Percentiles rank a stretch among this genome's conserved stretches.
Evolutionary conservation across 2,329 filamentous ascomycete species (phyloP).

Genomic region (Fusarium pininemorale): DNA sequence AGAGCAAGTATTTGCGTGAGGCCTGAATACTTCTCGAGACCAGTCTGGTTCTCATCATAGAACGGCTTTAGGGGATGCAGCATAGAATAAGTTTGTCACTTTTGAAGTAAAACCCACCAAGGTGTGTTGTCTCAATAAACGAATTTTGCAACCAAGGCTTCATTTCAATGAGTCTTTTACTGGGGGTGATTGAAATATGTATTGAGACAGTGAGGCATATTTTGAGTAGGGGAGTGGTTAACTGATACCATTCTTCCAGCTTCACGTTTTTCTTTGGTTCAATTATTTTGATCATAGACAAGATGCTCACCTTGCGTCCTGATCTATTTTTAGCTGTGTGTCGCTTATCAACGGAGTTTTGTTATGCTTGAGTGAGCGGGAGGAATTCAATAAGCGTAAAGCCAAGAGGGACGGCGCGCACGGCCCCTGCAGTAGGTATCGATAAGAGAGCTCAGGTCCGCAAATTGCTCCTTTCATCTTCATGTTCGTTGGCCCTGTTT

Average conservation of each 20-base stretch:
- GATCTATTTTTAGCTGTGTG: background rate
- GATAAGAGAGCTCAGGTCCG: background rate
- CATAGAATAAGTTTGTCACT: rapidly evolving
- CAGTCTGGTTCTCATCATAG: rapidly evolving
- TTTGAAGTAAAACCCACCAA: rapidly evolving
- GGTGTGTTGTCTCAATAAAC: rapidly evolving
- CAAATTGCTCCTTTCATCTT: background rate
- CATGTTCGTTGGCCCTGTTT: background rate
- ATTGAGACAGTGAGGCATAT: background rate
- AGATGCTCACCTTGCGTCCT: too few relatives aligned
- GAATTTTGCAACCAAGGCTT: background rate
- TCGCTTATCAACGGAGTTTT: too few relatives aligned
- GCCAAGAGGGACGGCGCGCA: background rate
- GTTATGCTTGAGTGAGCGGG: background rate
- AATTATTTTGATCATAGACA: background rate
- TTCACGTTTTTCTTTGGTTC: too few relatives aligned
- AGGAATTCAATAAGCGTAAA: background rate
- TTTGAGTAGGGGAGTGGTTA: background rate
- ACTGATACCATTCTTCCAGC: background rate
- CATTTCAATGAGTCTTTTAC: background rate
- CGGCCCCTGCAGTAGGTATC: background rate
- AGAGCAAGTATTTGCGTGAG: background rate
- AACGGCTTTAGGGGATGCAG: rapidly evolving
- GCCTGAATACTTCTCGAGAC: rapidly evolving
- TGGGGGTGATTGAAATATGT: background rate